Evolutionary conservation across 495 filamentous ascomycete species (phyloP).

Genomic region (Daldinia vernicosa): DNA sequence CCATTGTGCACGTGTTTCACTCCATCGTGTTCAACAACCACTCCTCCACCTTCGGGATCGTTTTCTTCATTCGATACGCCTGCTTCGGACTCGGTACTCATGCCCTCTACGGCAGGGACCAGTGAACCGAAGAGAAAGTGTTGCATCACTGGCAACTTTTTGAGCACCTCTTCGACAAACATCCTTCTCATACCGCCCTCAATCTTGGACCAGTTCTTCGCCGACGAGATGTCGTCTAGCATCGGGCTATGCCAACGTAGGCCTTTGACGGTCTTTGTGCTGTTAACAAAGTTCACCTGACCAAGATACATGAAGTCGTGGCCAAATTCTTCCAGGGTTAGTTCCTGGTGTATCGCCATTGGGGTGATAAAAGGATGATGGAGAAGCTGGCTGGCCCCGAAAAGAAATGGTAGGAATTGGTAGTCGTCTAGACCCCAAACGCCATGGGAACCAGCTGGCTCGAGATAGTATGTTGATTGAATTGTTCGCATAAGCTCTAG

Average conservation of each 20-base stretch:
- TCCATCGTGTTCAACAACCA: conserved; percentile 68
- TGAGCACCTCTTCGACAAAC: conserved; percentile 92
- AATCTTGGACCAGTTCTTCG: conserved; percentile 90
- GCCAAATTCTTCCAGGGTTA: conserved; percentile 85
- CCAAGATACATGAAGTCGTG: conserved; percentile 87
- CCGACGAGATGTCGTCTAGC: conserved; percentile 96
- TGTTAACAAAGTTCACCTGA: conserved; percentile 93
- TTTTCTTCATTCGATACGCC: conserved; percentile 53
- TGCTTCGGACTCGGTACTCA: conserved; percentile 69
- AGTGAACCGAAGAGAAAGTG: conserved; percentile 93
- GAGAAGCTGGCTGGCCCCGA: conserved; percentile 89
- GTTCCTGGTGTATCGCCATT: conserved; percentile 81
- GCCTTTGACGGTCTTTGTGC: conserved; percentile 94
- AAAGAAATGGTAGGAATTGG: conserved; percentile 95
- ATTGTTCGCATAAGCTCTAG: conserved; percentile 80
- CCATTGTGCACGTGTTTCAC: conserved; percentile 71
- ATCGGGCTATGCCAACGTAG: conserved; percentile 97
- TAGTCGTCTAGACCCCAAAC: conserved; percentile 99
- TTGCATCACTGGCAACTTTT: conserved; percentile 97
- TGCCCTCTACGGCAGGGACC: conserved; percentile 79
- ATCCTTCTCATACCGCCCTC: conserved; percentile 95
- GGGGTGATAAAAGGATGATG: conserved; percentile 89
- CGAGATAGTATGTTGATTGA: conserved; percentile 91
- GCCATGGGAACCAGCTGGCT: conserved; percentile 92
- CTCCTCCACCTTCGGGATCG: conserved; percentile 63